Conservation (phyloP, 768 basidiomycete species). For the Plicaturopsis crispa region DNA sequence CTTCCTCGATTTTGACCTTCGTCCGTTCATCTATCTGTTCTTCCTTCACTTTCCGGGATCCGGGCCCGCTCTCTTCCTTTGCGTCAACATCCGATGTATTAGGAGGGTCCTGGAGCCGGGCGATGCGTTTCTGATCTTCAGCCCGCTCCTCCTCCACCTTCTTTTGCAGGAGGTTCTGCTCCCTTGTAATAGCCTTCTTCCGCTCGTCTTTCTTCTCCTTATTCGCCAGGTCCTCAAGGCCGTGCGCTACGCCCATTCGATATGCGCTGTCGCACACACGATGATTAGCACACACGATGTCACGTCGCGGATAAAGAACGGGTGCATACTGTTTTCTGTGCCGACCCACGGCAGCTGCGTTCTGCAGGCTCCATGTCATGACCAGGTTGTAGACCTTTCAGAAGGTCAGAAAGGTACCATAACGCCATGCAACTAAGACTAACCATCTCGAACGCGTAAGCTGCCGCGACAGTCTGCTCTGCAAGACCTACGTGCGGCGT, state of each 20-base stretch:
- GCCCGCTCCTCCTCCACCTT: constrained; percentile 13
- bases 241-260: constrained; percentile 11
- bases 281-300: constrained; percentile 3
- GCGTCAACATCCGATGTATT: not conserved
- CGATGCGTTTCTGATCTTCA: constrained; percentile 11
- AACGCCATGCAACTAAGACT: no score
- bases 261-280: constrained; percentile 11
- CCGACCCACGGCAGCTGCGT: constrained; percentile 11
- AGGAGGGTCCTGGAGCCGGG: no score
- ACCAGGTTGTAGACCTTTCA: constrained; percentile 20
- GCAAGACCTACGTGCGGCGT: no score
- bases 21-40: constrained; percentile 6
- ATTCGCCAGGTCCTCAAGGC: constrained; percentile 11
- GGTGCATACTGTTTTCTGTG: constrained; percentile 15
- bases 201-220: constrained; percentile 15
- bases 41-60: constrained; percentile 5
- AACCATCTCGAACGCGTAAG: constrained; percentile 17
- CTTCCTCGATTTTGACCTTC: constrained; percentile 12
- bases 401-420: no score
- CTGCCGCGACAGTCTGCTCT: constrained; percentile 18
- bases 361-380: constrained; percentile 15
- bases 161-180: constrained; percentile 12
- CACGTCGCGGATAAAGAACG: not conserved
- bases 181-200: constrained; percentile 11
- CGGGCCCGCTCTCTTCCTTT: not conserved